phyloP scores from a whole-genome alignment of 768 basidiomycete genomes.

The Pilatotrama ljubarskyi region DNA sequence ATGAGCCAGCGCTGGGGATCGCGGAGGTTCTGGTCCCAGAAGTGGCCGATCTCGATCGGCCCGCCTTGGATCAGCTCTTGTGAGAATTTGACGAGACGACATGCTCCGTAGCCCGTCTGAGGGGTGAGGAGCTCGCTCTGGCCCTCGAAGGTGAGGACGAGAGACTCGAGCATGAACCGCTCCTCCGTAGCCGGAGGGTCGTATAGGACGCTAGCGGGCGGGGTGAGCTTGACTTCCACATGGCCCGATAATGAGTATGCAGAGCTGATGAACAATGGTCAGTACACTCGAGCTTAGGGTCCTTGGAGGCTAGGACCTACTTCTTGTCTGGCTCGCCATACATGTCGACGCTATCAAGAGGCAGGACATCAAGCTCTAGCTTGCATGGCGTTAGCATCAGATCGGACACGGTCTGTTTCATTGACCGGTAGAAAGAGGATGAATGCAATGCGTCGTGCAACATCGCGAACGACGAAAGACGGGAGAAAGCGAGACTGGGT shows the following conservation, averaged over 20 bases:
- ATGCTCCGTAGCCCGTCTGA: conserved; percentile 62
- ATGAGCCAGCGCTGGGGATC: conserved; percentile 71
- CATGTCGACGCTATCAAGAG: conserved; percentile 62
- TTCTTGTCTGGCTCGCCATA: conserved; percentile 64
- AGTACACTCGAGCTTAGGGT: neutral
- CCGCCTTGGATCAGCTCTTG: conserved; percentile 59
- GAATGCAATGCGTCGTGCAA: neutral
- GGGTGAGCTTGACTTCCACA: conserved; percentile 62
- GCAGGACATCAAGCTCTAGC: conserved; percentile 30
- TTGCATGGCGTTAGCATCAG: conserved; percentile 50
- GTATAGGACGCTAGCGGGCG: conserved; percentile 54
- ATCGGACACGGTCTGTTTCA: conserved; percentile 38
- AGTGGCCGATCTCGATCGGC: conserved; percentile 62
- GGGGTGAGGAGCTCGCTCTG: conserved; percentile 74
- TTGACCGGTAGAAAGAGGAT: conserved; percentile 14
- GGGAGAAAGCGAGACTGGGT: neutral
- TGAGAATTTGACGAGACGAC: conserved; percentile 67
- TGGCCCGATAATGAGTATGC: conserved; percentile 88
- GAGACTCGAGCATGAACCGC: conserved; percentile 62
- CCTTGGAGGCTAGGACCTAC: conserved; percentile 42
- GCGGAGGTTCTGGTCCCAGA: conserved; percentile 57
- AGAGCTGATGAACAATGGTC: conserved; percentile 48
- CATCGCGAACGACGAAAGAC: conserved; percentile 48
- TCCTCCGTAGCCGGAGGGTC: conserved; percentile 46
- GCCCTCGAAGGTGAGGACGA: conserved; percentile 81